A percentile compares a stretch with the other conserved stretches of the same genome.
Conservation (phyloP, 805 yeast species). For the Candida ficus region DNA sequence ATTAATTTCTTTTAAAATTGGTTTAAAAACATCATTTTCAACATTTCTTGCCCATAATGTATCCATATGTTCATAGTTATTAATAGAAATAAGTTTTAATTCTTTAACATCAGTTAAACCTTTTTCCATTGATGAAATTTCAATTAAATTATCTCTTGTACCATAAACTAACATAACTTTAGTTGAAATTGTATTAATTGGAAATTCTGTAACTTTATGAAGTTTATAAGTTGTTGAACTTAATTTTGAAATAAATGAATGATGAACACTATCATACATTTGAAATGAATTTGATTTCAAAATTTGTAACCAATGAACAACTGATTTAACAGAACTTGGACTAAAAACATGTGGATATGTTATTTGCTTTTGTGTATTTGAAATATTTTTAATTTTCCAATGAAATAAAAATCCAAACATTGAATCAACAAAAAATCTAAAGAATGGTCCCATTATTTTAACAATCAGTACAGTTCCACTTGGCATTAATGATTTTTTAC, state of each 20-base stretch:
- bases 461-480: constrained; percentile 73
- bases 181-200: constrained; percentile 45
- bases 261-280: constrained; percentile 69
- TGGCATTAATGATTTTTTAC: constrained; percentile 68
- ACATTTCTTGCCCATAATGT: constrained; percentile 72
- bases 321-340: constrained; percentile 84
- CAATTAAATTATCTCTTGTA: constrained; percentile 62
- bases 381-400: constrained; percentile 75
- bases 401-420: constrained; percentile 66
- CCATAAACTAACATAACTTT: constrained; percentile 73
- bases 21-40: constrained; percentile 29
- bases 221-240: constrained; percentile 4
- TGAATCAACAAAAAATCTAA: constrained; percentile 63
- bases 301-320: constrained; percentile 96
- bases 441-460: constrained; percentile 72
- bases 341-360: constrained; percentile 86
- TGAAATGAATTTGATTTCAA: constrained; percentile 73
- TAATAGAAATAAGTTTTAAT: constrained; percentile 37
- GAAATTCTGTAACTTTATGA: constrained; percentile 46
- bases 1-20: constrained; percentile 46
- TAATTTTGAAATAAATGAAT: constrained; percentile 4
- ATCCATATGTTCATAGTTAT: constrained; percentile 72
- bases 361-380: constrained; percentile 66
- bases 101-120: constrained; percentile 42
- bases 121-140: constrained; percentile 52